phyloP scores from a whole-genome alignment of 1,284 basidiomycete species.

The Ustilago vetiveriae region DNA sequence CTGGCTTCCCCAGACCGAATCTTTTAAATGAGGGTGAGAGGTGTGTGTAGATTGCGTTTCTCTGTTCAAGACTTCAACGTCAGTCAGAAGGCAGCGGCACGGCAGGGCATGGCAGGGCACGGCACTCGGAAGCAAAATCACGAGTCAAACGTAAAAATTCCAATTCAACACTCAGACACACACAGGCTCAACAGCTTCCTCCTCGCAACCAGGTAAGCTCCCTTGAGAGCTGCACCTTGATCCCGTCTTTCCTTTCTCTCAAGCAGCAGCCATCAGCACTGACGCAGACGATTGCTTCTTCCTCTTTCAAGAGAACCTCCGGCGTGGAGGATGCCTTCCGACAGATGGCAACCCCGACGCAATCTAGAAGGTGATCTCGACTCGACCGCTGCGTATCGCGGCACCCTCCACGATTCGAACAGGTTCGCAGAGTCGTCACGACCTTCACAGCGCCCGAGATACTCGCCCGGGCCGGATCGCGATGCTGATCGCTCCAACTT shows the following conservation, averaged over 20 bases:
- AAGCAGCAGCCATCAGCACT: slow-evolving; percentile 3
- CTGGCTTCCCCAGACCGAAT: no score
- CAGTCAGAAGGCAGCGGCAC: no score
- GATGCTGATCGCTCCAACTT: slow-evolving; percentile 13
- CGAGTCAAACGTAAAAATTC: background rate
- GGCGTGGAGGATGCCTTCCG: slow-evolving; percentile 17
- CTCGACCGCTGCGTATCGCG: slow-evolving; percentile 3
- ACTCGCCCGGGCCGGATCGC: slow-evolving; percentile 2
- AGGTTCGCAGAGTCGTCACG: slow-evolving; percentile 11
- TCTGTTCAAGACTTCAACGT: no score
- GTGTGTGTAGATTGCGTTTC: no score
- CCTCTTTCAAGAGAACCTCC: background rate
- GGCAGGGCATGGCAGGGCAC: no score
- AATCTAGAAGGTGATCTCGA: slow-evolving; percentile 13
- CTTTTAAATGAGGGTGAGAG: no score
- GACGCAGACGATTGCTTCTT: no score
- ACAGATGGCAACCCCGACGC: slow-evolving; percentile 36
- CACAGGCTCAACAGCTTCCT: no score
- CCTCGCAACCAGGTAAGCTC: background rate
- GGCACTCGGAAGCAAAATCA: background rate
- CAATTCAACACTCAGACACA: background rate
- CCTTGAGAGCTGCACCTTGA: background rate
- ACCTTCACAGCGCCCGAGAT: slow-evolving; percentile 7
- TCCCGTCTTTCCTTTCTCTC: background rate
- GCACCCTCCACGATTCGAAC: background rate